These are phyloP conservation scores for Fraxinus ornus DNA, from an alignment of 305 asterid species.

Conservation along the genomic window DNA sequence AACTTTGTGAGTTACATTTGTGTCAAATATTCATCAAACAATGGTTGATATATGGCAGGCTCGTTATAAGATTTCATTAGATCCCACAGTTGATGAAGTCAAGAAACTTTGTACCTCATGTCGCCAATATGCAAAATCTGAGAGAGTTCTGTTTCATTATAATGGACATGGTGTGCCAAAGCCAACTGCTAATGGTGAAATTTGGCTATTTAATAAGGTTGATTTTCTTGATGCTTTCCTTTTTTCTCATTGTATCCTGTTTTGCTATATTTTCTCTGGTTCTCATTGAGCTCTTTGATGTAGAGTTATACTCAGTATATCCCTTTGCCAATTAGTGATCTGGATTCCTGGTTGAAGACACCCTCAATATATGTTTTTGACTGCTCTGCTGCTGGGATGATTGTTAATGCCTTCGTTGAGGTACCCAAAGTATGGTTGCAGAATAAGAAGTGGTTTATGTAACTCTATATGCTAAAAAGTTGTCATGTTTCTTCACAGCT, in stretches of 20 bases:
- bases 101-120: conserved; percentile 90
- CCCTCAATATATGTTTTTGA: conserved; percentile 98
- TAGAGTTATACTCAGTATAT: conserved; percentile 96
- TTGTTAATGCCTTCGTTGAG: conserved; percentile 87
- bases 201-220: conserved; percentile 97
- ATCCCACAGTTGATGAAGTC: conserved; percentile 97
- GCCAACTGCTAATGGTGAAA: conserved; percentile 97
- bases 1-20: neutral
- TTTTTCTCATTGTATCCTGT: conserved; percentile 1
- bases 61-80: conserved; percentile 76
- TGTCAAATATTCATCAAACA: neutral
- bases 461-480: conserved; percentile 13
- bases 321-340: conserved; percentile 80
- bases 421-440: conserved; percentile 32
- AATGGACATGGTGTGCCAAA: conserved; percentile 99
- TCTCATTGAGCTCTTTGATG: conserved; percentile 35
- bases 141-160: conserved; percentile 95
- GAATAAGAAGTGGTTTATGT: conserved; percentile 1
- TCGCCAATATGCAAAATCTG: conserved; percentile 93
- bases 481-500: conserved; percentile 51
- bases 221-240: conserved; percentile 1
- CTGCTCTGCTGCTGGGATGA: conserved; percentile 98
- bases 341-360: conserved; percentile 97
- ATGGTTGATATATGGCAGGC: conserved; percentile 52
- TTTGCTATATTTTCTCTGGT: neutral